These are phyloP conservation scores for Scalesia atractyloides DNA, from an alignment of 129 eudicot species.

Conservation along the genomic window DNA sequence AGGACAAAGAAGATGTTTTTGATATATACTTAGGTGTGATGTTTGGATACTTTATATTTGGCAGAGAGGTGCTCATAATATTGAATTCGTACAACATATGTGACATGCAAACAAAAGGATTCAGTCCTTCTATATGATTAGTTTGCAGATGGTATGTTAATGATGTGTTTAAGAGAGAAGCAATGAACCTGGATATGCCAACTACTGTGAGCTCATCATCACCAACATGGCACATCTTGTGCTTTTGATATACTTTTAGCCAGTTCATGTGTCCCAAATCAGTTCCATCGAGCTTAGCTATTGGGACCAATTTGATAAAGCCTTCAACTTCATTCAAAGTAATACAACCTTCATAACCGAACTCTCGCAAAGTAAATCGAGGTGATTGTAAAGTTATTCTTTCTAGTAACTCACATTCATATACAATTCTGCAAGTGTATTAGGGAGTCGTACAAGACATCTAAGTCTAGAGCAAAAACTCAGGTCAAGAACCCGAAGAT, in stretches of 20 bases:
- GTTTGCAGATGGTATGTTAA: neutral
- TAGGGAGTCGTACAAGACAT: slow-evolving; percentile 23
- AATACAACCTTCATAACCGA: slow-evolving; percentile 24
- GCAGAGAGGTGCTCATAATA: slow-evolving; percentile 30
- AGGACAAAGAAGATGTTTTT: slow-evolving; percentile 16
- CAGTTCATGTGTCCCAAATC: slow-evolving; percentile 32
- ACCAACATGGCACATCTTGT: slow-evolving; percentile 22
- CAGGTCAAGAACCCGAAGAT: slow-evolving; percentile 30
- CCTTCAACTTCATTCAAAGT: slow-evolving; percentile 30
- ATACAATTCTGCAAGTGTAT: slow-evolving; percentile 34
- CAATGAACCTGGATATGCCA: slow-evolving; percentile 13
- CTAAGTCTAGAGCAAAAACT: slow-evolving; percentile 25
- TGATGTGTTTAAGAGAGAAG: neutral
- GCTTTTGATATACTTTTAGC: slow-evolving; percentile 29
- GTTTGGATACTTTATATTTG: slow-evolving; percentile 7
- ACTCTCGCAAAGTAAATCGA: slow-evolving; percentile 30
- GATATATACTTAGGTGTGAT: slow-evolving; percentile 7
- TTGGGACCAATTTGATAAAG: slow-evolving; percentile 10
- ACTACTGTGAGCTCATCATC: slow-evolving; percentile 21
- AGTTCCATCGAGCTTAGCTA: slow-evolving; percentile 18
- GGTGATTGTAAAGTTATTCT: slow-evolving; percentile 24
- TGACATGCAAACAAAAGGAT: neutral
- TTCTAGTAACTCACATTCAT: slow-evolving; percentile 14
- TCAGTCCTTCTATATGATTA: neutral
- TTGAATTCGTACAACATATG: slow-evolving; percentile 35